Conservation (phyloP, 768 basidiomycete species). For the Clavulina sp. region DNA sequence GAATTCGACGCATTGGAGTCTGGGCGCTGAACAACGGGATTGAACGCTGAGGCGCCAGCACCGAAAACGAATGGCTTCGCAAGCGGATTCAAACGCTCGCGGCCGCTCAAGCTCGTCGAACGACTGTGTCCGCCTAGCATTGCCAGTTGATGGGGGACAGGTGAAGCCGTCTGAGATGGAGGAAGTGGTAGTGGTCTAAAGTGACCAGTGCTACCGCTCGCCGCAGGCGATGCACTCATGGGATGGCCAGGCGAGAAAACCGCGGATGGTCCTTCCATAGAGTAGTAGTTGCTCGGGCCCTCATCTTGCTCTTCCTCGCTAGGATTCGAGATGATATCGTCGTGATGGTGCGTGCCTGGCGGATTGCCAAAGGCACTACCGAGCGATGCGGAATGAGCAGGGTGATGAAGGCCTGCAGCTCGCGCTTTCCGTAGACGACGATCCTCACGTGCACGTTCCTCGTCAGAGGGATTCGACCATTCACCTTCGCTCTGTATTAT, state of each 20-base stretch:
- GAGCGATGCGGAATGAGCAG: background rate
- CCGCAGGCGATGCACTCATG: background rate
- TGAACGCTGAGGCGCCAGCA: background rate
- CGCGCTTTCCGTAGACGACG: constrained; percentile 28
- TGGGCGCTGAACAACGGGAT: background rate
- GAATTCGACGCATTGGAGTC: background rate
- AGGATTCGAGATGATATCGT: constrained; percentile 72
- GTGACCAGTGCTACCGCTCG: background rate
- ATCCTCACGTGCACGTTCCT: constrained; percentile 50
- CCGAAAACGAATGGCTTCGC: constrained; percentile 81
- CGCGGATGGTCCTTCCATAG: background rate
- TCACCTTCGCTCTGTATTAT: constrained; percentile 56
- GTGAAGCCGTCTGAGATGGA: constrained; percentile 41
- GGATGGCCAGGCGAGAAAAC: too few species aligned
- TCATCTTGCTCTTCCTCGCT: constrained; percentile 39
- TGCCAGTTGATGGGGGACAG: constrained; percentile 9
- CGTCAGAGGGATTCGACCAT: constrained; percentile 83
- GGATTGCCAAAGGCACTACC: background rate
- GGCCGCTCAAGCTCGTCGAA: constrained; percentile 16
- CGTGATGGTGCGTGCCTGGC: constrained; percentile 11
- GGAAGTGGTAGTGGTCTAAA: constrained; percentile 35
- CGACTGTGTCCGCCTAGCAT: constrained; percentile 9
- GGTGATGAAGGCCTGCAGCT: constrained; percentile 13
- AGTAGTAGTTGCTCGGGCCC: background rate
- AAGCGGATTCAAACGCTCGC: constrained; percentile 40